A percentile compares a stretch with the other conserved stretches of the same genome.
Conservation (phyloP, 2,329 filamentous ascomycete species). For the Seiridium cupressi region DNA sequence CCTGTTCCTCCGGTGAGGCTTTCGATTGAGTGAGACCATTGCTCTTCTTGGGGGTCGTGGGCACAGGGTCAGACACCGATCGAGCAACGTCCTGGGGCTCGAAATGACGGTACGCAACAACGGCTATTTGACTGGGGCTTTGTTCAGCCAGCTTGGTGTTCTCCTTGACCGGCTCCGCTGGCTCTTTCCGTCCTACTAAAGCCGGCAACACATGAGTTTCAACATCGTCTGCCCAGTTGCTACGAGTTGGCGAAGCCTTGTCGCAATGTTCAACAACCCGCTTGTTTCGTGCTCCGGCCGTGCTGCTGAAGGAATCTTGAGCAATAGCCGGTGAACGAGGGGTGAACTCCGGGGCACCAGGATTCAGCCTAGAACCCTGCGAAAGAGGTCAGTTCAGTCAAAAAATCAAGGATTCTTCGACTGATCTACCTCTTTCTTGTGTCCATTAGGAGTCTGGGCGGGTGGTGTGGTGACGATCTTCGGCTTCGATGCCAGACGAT, state of each 20-base stretch:
- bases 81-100: conserved; percentile 3
- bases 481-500: conserved; percentile 8
- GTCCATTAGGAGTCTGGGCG: conserved; percentile 31
- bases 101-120: conserved; percentile 1
- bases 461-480: conserved; percentile 12
- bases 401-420: conserved; percentile 34
- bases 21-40: neutral
- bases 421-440: conserved; percentile 51
- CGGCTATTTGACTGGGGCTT: neutral
- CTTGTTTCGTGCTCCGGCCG: neutral
- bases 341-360: conserved; percentile 54
- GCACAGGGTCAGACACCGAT: conserved; percentile 10
- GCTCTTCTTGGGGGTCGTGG: conserved; percentile 7
- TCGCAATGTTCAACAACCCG: conserved; percentile 9
- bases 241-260: conserved; percentile 17
- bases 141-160: neutral
- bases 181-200: neutral
- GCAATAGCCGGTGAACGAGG: conserved; percentile 34
- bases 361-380: conserved; percentile 54
- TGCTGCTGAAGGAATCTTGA: neutral
- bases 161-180: neutral
- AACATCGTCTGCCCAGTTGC: conserved; percentile 27
- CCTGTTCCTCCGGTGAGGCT: neutral
- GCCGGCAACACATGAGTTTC: conserved; percentile 11
- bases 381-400: conserved; percentile 41